Evolutionary conservation across 768 basidiomycete species (phyloP).

Genomic region (Dioszegia crocea): DNA sequence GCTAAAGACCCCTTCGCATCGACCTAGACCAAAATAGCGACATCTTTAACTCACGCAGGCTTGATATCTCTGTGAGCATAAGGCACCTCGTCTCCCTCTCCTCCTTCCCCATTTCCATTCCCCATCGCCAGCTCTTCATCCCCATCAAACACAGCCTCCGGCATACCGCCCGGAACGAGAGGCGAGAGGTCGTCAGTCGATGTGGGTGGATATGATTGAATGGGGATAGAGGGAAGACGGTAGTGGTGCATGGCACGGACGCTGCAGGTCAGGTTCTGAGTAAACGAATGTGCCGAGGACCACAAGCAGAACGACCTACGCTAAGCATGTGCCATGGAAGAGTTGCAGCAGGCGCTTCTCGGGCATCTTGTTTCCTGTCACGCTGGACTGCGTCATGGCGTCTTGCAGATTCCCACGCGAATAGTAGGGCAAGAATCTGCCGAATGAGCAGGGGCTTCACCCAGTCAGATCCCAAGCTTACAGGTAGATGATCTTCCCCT

Average conservation of each 20-base stretch:
- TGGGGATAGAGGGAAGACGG: conserved; percentile 55
- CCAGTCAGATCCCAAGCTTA: conserved; percentile 12
- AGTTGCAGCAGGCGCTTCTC: conserved; percentile 83
- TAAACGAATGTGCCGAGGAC: no score
- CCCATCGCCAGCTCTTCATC: conserved; percentile 62
- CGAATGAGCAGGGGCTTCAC: conserved; percentile 3
- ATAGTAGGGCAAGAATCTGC: conserved; percentile 65
- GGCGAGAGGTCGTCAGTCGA: conserved; percentile 67
- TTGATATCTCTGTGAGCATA: conserved; percentile 97
- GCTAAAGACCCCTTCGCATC: neutral
- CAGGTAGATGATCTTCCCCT: conserved; percentile 91
- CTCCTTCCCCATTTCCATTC: conserved; percentile 12
- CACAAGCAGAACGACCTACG: conserved; percentile 52
- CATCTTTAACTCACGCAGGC: conserved; percentile 68
- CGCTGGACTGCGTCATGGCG: conserved; percentile 77
- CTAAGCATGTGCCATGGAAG: conserved; percentile 91
- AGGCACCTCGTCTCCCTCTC: conserved; percentile 59
- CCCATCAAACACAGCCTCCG: conserved; percentile 70
- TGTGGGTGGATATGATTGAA: conserved; percentile 35
- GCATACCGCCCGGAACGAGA: conserved; percentile 57
- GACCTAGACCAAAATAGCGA: neutral
- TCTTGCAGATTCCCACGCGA: conserved; percentile 86
- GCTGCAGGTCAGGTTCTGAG: conserved; percentile 24
- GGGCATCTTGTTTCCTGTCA: conserved; percentile 74
- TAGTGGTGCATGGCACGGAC: conserved; percentile 92